Evolutionary conservation across 768 basidiomycete species (phyloP).

Genomic region (Cyathus striatus): DNA sequence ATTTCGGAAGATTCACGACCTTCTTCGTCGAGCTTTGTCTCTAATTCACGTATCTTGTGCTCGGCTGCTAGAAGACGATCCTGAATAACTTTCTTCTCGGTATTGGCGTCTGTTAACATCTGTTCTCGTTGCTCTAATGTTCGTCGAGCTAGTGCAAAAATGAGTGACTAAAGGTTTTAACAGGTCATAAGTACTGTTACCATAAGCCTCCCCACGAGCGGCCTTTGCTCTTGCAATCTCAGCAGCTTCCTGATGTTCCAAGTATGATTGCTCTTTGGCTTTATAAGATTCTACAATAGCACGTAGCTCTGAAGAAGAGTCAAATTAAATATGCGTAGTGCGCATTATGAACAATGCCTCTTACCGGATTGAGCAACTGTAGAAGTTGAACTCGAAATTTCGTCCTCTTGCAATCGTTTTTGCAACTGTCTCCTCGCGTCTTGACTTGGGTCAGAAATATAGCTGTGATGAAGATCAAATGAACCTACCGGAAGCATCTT

Average conservation of each 20-base stretch:
- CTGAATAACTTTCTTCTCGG: constrained; percentile 49
- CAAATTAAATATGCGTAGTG: neutral
- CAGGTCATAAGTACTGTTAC: constrained; percentile 30
- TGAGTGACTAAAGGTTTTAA: constrained; percentile 2
- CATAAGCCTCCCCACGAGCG: constrained; percentile 56
- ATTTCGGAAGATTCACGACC: constrained; percentile 64
- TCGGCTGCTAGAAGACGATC: constrained; percentile 46
- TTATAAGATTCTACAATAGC: constrained; percentile 63
- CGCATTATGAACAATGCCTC: constrained; percentile 3
- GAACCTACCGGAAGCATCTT: too few relatives aligned
- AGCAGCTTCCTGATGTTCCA: constrained; percentile 57
- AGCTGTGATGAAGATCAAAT: too few relatives aligned
- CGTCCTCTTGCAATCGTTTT: constrained; percentile 56
- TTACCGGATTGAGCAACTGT: constrained; percentile 55
- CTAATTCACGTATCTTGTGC: constrained; percentile 50
- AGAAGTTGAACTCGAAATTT: constrained; percentile 54
- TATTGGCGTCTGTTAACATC: constrained; percentile 40
- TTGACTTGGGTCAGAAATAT: constrained; percentile 17
- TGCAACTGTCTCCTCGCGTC: constrained; percentile 58
- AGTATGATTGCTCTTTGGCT: constrained; percentile 52
- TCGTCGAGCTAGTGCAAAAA: constrained; percentile 42
- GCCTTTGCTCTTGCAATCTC: constrained; percentile 66
- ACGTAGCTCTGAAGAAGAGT: constrained; percentile 43
- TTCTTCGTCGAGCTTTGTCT: constrained; percentile 61
- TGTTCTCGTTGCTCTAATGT: constrained; percentile 61